Percentiles rank a stretch among this genome's conserved stretches.
Evolutionary conservation across 176 grass and related monocot species (phyloP).

Genomic region (Rhynchospora tenuis): DNA sequence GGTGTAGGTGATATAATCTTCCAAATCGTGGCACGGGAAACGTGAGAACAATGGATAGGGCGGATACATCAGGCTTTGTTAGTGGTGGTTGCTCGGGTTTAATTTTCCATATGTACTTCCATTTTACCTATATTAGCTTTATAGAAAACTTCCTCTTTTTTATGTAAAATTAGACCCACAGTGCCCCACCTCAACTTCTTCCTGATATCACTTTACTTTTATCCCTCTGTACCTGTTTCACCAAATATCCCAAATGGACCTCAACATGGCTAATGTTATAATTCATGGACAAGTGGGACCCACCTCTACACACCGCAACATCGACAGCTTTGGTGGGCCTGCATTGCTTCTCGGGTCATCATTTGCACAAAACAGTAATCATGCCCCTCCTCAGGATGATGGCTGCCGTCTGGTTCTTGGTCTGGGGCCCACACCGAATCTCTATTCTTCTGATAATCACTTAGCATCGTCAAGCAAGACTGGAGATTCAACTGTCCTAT

Average conservation of each 20-base stretch:
- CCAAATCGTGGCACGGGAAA: constrained; percentile 12
- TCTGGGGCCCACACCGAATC: constrained; percentile 68
- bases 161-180: neutral
- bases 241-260: constrained; percentile 49
- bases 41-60: constrained; percentile 61
- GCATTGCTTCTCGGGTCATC: constrained; percentile 27
- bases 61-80: constrained; percentile 92
- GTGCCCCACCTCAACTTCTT: neutral
- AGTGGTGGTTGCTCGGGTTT: constrained; percentile 46
- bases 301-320: constrained; percentile 31
- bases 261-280: constrained; percentile 52
- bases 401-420: constrained; percentile 71
- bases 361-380: constrained; percentile 28
- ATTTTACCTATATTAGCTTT: constrained; percentile 62
- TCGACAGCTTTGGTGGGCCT: constrained; percentile 30
- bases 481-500: constrained; percentile 37
- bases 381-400: constrained; percentile 49
- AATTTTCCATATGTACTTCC: constrained; percentile 63
- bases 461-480: constrained; percentile 23
- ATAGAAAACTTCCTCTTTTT: neutral
- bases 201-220: neutral
- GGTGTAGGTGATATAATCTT: neutral
- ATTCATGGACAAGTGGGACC: constrained; percentile 36
- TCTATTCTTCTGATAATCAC: constrained; percentile 42
- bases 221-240: neutral